Conservation (phyloP, 2,329 filamentous ascomycete species). For the Ascochyta lentis region DNA sequence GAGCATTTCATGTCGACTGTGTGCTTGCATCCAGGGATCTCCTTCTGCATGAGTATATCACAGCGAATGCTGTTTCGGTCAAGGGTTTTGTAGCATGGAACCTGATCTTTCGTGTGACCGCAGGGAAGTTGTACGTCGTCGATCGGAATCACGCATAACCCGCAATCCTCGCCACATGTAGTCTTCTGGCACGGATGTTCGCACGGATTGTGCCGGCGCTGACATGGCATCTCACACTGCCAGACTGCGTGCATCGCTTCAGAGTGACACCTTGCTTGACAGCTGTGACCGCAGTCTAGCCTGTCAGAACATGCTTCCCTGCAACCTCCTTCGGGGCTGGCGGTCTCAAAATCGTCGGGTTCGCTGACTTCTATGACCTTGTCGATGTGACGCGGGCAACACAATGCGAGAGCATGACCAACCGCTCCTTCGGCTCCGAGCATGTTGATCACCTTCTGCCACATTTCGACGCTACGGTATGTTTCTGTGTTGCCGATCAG, state of each 20-base stretch:
- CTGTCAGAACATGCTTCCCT: conserved; percentile 27
- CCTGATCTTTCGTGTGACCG: conserved; percentile 29
- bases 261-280: conserved; percentile 40
- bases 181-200: conserved; percentile 37
- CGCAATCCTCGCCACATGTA: conserved; percentile 40
- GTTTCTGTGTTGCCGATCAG: conserved; percentile 72
- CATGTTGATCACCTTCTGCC: conserved; percentile 64
- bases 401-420: conserved; percentile 27
- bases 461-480: conserved; percentile 66
- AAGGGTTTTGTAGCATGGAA: conserved; percentile 45
- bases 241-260: conserved; percentile 36
- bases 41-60: conserved; percentile 52
- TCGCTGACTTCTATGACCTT: conserved; percentile 30
- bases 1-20: conserved; percentile 58
- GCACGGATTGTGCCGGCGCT: conserved; percentile 31
- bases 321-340: conserved; percentile 45
- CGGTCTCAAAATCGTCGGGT: conserved; percentile 37
- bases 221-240: conserved; percentile 35
- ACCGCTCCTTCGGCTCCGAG: conserved; percentile 46
- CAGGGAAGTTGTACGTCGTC: conserved; percentile 37
- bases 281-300: conserved; percentile 41
- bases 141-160: conserved; percentile 26
- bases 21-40: conserved; percentile 64
- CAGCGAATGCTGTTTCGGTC: conserved; percentile 59
- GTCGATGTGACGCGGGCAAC: conserved; percentile 39